A percentile compares a stretch with the other conserved stretches of the same genome.
Evolutionary conservation across 192 early-diverging fungal genomes (phyloP).

Genomic region (Haplosporangium gracile): DNA sequence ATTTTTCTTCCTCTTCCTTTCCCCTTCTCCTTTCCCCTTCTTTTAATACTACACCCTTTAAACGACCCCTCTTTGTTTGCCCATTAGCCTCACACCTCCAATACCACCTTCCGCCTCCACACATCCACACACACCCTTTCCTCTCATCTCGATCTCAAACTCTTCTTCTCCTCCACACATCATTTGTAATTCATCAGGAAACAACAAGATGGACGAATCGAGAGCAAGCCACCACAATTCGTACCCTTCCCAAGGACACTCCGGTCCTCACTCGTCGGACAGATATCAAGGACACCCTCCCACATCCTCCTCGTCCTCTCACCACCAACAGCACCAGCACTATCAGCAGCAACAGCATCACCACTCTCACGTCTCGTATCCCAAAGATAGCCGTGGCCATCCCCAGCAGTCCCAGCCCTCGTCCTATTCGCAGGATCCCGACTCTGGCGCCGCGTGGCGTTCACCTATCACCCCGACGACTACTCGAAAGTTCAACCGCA

Average conservation of each 20-base stretch:
- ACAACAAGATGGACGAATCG: conserved; percentile 38
- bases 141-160: conserved; percentile 7
- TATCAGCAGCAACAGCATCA: conserved; percentile 40
- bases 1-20: neutral
- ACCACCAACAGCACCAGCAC: conserved; percentile 3
- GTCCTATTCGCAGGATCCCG: conserved; percentile 21
- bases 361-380: conserved; percentile 27
- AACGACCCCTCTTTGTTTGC: conserved; percentile 2
- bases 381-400: conserved; percentile 22
- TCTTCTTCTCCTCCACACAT: neutral
- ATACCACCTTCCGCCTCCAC: neutral
- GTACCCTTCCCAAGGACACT: neutral
- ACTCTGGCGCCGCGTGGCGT: conserved; percentile 33
- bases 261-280: conserved; percentile 11
- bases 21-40: neutral
- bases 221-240: conserved; percentile 13
- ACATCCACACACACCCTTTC: neutral
- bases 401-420: conserved; percentile 1
- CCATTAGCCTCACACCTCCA: neutral
- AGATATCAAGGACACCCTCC: conserved; percentile 21
- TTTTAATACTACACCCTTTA: neutral
- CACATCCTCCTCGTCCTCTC: conserved; percentile 18
- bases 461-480: conserved; percentile 55
- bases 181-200: neutral
- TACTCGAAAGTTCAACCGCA: conserved; percentile 43